phyloP scores from a whole-genome alignment of 176 grass and related monocot genomes.

The Juncus effusus region DNA sequence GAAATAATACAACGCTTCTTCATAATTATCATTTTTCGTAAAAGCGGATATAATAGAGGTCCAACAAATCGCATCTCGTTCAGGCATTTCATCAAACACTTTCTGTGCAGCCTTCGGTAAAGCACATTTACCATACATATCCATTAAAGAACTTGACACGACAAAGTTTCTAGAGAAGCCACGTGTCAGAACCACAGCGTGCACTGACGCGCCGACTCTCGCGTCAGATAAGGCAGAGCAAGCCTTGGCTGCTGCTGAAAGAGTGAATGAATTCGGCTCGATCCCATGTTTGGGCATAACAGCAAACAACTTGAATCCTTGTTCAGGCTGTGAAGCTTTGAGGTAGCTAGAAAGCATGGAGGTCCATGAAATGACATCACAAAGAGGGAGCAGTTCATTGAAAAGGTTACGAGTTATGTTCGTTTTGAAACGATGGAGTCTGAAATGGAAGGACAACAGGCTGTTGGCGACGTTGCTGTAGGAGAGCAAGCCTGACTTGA shows the following conservation, averaged over 20 bases:
- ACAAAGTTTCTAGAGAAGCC: conserved; percentile 43
- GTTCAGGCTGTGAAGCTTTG: conserved; percentile 35
- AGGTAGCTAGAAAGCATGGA: conserved; percentile 69
- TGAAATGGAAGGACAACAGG: conserved; percentile 65
- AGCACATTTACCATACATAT: conserved; percentile 56
- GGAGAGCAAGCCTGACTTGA: conserved; percentile 28
- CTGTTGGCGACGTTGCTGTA: conserved; percentile 44
- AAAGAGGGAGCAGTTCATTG: conserved; percentile 51
- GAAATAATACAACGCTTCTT: conserved; percentile 49
- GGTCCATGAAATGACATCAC: conserved; percentile 76
- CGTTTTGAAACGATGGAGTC: conserved; percentile 40
- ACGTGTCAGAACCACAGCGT: conserved; percentile 48
- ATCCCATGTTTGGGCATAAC: conserved; percentile 44
- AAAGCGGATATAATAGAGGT: conserved; percentile 72
- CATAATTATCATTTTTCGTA: conserved; percentile 51
- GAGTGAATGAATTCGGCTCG: conserved; percentile 57
- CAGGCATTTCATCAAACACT: conserved; percentile 60
- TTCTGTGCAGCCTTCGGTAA: conserved; percentile 35
- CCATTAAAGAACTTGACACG: conserved; percentile 56
- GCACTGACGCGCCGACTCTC: conserved; percentile 51
- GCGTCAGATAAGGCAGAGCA: conserved; percentile 50
- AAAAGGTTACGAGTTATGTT: conserved; percentile 50
- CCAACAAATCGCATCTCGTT: conserved; percentile 68
- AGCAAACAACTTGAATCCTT: conserved; percentile 48
- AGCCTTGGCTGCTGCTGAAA: conserved; percentile 73